Conservation (phyloP, 2,329 filamentous ascomycete species). For the Colletotrichum sublineola region DNA sequence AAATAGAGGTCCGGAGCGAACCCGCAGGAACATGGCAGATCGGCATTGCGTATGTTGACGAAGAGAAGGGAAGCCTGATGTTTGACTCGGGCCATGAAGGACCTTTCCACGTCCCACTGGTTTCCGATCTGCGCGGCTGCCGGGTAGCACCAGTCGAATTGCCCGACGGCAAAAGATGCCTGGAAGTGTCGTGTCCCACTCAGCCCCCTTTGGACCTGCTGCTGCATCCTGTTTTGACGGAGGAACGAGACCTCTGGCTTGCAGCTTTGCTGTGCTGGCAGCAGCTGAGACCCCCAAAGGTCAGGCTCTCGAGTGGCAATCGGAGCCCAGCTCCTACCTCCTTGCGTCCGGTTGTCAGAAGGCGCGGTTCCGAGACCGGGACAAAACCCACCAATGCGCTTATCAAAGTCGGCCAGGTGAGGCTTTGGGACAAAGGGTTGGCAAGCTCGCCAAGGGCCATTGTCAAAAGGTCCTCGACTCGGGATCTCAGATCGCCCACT, state of each 20-base stretch:
- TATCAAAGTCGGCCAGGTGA: slow-evolving; percentile 94
- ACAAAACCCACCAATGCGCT: slow-evolving; percentile 69
- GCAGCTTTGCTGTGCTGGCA: slow-evolving; percentile 87
- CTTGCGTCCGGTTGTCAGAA: slow-evolving; percentile 47
- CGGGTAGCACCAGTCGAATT: slow-evolving; percentile 71
- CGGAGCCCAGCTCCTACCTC: slow-evolving; percentile 54
- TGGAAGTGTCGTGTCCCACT: slow-evolving; percentile 63
- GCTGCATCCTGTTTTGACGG: slow-evolving; percentile 72
- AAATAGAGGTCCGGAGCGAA: slow-evolving; percentile 78
- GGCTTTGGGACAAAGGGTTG: slow-evolving; percentile 87
- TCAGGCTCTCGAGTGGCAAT: slow-evolving; percentile 65
- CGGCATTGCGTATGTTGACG: slow-evolving; percentile 84
- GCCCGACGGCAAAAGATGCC: slow-evolving; percentile 61
- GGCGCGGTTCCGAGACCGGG: slow-evolving; percentile 40
- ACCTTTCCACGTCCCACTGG: slow-evolving; percentile 74
- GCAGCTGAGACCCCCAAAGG: slow-evolving; percentile 73
- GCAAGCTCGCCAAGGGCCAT: slow-evolving; percentile 68
- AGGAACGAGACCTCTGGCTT: slow-evolving; percentile 83
- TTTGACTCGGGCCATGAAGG: slow-evolving; percentile 78
- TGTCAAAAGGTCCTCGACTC: slow-evolving; percentile 68
- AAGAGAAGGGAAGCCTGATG: slow-evolving; percentile 80
- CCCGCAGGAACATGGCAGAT: slow-evolving; percentile 73
- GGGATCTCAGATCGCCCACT: slow-evolving; percentile 66
- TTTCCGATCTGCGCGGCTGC: slow-evolving; percentile 82
- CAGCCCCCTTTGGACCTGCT: slow-evolving; percentile 72